Base-by-base conservation (phyloP, 345 rosid genomes). In the Citrus maxima region DNA sequence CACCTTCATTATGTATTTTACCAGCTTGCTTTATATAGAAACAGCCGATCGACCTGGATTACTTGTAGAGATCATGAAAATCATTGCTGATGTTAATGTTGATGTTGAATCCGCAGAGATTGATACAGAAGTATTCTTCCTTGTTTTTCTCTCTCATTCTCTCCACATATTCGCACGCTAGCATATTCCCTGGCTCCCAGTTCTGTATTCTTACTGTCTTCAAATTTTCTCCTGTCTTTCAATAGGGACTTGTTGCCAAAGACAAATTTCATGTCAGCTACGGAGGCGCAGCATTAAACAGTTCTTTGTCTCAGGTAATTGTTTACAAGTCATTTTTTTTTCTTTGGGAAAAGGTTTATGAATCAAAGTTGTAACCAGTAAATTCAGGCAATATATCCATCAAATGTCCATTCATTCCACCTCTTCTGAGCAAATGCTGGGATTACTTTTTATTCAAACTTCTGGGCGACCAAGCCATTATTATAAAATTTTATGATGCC, bases 41-140 rank as follows among this genome's bases (percentile, higher is more conserved):
- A 94, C 98, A 76, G 95, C 98, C 14, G 99, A 96, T 88, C 90
- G 98, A 81, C 92, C 99, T 66, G 99, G 99, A 78, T 85, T 96
- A 78, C 89, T 96, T 1, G 91, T 89, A n/a, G 99, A 96, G 80
- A 86, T 96, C 65, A 93, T 96, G 32, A 88, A 90, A 87, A 78
- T 89, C 80, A 92, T 96, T 80, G 89, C 94, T 65, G 94, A 96
- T 81, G 79, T 91, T 77, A 96, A 93, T 80, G 82, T 96, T 42
- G 93, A 89, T 28, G 97, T 96, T 12, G 97, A 94, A 88, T 96
- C 99, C 0, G 97, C 97, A 21, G 98, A 91, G 81, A 93, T 96
- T 81, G 99, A 96, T 10, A 96, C 99, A 77, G 97, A 94, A 81
- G 99, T 96, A 78, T 54, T 42, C 63, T 51, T 78, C 59, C 51